Evolutionary conservation across 2,329 filamentous ascomycete genomes (phyloP), one percentile per base, ranked within the genome.

Genomic region (Trichoderma gracile): DNA sequence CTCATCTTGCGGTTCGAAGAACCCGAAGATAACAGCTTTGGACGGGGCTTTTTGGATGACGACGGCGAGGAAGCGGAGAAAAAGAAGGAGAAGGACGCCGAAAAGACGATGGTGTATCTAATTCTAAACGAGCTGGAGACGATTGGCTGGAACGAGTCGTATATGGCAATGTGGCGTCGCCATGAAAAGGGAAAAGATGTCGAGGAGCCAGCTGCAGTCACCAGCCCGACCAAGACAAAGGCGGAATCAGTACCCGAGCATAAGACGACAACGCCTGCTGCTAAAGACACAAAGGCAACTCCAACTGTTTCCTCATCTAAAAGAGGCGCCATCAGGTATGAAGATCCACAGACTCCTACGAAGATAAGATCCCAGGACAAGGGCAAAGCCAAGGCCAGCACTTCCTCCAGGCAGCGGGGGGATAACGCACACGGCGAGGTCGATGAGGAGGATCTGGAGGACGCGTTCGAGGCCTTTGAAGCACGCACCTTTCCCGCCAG

Each of bases 91-190:
- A 63, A 57, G 5, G 54, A 33, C 42, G 60, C 43, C 21, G 52
- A 40, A 15, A 55, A 64, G 40, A 63, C 72, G 33, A 78, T 81
- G 76, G 76, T 78, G 3, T 84, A 78, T 65, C 70, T 85, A 8
- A 70, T 82, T 2, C 73, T 85, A 0, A 75, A 79, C 4, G 78
- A 82, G 54, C 67, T 84, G 19, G 69, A 73, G 12, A 75, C 79
- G 0, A 71, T 84, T 10, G 83, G 83, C 2, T 83, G 81, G 80
- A 79, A 83, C 66, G 77, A 78, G 40, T 71, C 74, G 2, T 79
- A 80, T 58, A 69, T 69, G 3, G 69, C 62, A 1, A 61, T 75
- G 56, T 67, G 67, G 63, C 46, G 64, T 25, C 49, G 23, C 9
- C 63, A 69, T 30, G 66, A 65, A 17, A 67, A 50, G 60, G 23